Evolutionary conservation across 257 asterid species (phyloP).

Genomic region (Lithospermum erythrorhizon): DNA sequence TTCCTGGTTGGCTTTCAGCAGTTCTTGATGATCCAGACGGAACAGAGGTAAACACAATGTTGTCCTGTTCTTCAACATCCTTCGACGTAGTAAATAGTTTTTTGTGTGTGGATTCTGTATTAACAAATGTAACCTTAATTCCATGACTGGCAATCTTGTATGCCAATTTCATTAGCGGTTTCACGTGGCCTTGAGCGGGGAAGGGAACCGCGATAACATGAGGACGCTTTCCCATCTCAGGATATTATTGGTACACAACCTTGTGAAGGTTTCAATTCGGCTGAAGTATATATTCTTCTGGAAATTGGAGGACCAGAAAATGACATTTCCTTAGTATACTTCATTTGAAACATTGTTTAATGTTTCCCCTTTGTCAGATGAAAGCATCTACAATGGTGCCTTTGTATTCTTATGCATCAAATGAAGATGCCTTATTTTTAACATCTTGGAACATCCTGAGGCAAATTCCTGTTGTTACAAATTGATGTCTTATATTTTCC

Average conservation of each 20-base stretch:
- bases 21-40: slow-evolving; percentile 17
- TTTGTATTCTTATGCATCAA: no score
- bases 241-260: background rate
- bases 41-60: slow-evolving; percentile 13
- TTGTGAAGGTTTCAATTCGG: background rate
- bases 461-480: no score
- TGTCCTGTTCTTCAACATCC: background rate
- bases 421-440: no score
- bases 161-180: slow-evolving; percentile 35
- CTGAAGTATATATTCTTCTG: no score
- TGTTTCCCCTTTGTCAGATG: no score
- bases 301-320: no score
- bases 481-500: no score
- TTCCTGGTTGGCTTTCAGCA: slow-evolving; percentile 12
- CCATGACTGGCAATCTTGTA: slow-evolving; percentile 28
- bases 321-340: background rate
- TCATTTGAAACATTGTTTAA: background rate
- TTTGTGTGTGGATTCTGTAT: slow-evolving; percentile 25
- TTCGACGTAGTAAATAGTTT: slow-evolving; percentile 10
- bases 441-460: no score
- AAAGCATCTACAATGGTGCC: no score
- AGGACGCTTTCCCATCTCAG: slow-evolving; percentile 6
- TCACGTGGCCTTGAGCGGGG: slow-evolving; percentile 50
- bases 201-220: slow-evolving; percentile 28
- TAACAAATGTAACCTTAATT: slow-evolving; percentile 38